Conservation (phyloP, 169 alveolate species). For the Plasmodium gonderi region DNA sequence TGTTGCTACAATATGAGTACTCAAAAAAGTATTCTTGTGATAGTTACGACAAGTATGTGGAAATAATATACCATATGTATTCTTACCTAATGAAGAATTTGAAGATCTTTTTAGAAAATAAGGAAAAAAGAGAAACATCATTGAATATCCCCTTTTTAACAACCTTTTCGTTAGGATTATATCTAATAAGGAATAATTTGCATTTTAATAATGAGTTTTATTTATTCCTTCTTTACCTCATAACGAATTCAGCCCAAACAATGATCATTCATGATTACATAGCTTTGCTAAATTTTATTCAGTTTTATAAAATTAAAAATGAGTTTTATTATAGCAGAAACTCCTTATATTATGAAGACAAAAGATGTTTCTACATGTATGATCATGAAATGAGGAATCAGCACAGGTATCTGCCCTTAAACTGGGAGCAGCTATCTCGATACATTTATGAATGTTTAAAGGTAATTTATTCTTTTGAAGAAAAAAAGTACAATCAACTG, state of each 20-base stretch:
- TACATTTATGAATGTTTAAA: constrained; percentile 21
- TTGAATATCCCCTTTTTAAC: constrained; percentile 18
- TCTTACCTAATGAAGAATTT: neutral
- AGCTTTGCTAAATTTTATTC: constrained; percentile 8
- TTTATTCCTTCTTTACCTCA: constrained; percentile 15
- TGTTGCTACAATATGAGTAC: constrained; percentile 48
- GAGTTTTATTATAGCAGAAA: constrained; percentile 9
- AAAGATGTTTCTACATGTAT: neutral
- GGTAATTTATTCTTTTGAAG: constrained; percentile 14
- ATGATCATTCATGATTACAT: constrained; percentile 15
- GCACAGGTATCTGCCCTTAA: constrained; percentile 1
- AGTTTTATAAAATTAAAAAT: constrained; percentile 25
- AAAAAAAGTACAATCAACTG: neutral
- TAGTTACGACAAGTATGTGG: constrained; percentile 43
- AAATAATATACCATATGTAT: constrained; percentile 40
- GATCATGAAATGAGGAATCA: neutral
- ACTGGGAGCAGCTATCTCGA: neutral
- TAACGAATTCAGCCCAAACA: constrained; percentile 7
- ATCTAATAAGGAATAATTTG: constrained; percentile 27
- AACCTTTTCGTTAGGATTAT: constrained; percentile 50
- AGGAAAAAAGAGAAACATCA: neutral
- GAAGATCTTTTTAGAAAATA: neutral
- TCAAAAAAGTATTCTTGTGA: constrained; percentile 5
- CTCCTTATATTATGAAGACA: neutral
- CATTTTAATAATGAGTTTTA: constrained; percentile 37